Evolutionary conservation across 139 green algal species (phyloP).

Genomic region (Asterochloris sp.): DNA sequence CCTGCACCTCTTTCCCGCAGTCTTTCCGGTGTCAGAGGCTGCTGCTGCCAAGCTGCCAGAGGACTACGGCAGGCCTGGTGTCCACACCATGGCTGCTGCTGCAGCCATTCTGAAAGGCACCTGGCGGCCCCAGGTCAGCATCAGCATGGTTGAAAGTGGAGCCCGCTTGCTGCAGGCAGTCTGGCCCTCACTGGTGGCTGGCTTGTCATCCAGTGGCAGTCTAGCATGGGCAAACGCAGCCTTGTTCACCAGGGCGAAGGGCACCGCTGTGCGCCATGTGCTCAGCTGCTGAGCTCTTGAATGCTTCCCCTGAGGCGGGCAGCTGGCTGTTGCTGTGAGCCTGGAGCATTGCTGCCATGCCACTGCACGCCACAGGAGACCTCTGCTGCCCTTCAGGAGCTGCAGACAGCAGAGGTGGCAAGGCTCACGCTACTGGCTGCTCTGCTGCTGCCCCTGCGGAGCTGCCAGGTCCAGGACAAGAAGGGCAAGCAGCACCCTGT

Average conservation of each 20-base stretch:
- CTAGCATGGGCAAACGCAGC: no score
- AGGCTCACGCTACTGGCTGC: slow-evolving; percentile 65
- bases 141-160: not conserved
- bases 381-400: not conserved
- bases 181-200: no score
- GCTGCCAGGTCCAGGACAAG: slow-evolving; percentile 9
- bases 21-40: slow-evolving; percentile 58
- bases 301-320: no score
- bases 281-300: no score
- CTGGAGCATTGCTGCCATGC: no score
- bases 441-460: slow-evolving; percentile 71
- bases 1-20: slow-evolving; percentile 65
- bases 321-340: no score
- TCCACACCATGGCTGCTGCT: slow-evolving; percentile 27
- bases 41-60: slow-evolving; percentile 14
- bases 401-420: slow-evolving; percentile 39
- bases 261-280: no score
- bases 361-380: no score
- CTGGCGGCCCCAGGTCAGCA: not conserved
- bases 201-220: no score
- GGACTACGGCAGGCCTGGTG: slow-evolving; percentile 35
- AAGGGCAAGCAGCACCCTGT: slow-evolving; percentile 40
- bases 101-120: slow-evolving; percentile 14
- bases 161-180: no score
- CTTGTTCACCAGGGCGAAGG: no score